phyloP scores from a whole-genome alignment of 2,329 filamentous ascomycete species.

The Ceratocystiopsis sp. region DNA sequence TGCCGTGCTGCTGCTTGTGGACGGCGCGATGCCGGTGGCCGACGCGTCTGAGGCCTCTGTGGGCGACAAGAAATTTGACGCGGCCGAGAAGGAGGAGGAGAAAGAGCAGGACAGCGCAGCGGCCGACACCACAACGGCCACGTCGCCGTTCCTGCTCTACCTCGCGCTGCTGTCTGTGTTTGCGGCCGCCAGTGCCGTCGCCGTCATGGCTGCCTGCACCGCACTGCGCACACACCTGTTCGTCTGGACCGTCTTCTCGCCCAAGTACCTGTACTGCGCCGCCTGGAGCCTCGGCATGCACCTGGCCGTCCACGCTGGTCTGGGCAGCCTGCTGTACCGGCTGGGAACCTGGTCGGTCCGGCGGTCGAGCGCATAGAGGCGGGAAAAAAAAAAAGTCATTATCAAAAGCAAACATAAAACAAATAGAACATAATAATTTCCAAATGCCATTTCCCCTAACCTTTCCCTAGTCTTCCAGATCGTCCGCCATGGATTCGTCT shows the following conservation, averaged over 20 bases:
- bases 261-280: constrained; percentile 86
- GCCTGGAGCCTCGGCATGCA: constrained; percentile 80
- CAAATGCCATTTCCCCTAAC: no score
- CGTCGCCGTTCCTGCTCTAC: constrained; percentile 24
- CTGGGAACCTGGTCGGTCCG: constrained; percentile 18
- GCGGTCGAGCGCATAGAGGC: neutral
- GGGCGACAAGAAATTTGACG: neutral
- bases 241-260: constrained; percentile 97
- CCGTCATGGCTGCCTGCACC: constrained; percentile 81
- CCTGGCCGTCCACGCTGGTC: constrained; percentile 48
- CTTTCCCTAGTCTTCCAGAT: constrained; percentile 3
- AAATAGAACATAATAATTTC: constrained; percentile 1
- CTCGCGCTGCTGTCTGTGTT: constrained; percentile 54
- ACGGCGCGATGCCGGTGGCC: constrained; percentile 10
- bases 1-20: constrained; percentile 36
- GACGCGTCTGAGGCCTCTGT: neutral
- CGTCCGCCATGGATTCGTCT: constrained; percentile 6
- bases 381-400: neutral
- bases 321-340: constrained; percentile 42
- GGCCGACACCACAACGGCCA: no score
- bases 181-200: constrained; percentile 42
- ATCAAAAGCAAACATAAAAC: neutral
- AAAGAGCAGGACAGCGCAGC: no score
- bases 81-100: no score
- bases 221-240: constrained; percentile 76